Percentiles rank a stretch among this genome's conserved stretches.
Evolutionary conservation across 208 protist genomes (phyloP).

Genomic region (Leishmania guyanensis): DNA sequence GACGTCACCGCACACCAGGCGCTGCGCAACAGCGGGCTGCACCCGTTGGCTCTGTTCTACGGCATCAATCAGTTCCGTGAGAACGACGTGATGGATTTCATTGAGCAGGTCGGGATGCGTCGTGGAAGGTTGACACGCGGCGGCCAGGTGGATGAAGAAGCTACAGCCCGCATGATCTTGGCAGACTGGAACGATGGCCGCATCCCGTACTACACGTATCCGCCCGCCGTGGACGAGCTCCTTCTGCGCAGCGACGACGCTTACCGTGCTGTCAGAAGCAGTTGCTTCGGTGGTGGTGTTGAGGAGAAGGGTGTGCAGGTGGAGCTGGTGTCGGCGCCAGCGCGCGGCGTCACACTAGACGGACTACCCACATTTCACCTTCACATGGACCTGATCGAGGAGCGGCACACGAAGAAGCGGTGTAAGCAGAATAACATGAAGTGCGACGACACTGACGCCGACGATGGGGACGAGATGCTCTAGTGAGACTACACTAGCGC

Average conservation of each 20-base stretch:
- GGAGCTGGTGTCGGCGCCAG: constrained; percentile 43
- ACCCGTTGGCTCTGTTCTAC: constrained; percentile 87
- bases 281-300: constrained; percentile 5
- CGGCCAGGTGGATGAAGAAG: constrained; percentile 90
- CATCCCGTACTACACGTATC: constrained; percentile 96
- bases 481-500: background rate
- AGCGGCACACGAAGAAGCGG: constrained; percentile 38
- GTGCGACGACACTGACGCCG: constrained; percentile 21
- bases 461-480: constrained; percentile 33
- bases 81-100: constrained; percentile 85
- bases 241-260: constrained; percentile 34
- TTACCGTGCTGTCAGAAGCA: constrained; percentile 21
- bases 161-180: constrained; percentile 91
- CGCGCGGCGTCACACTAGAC: constrained; percentile 69
- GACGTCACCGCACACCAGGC: constrained; percentile 32
- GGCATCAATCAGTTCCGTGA: constrained; percentile 70
- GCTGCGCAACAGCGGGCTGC: constrained; percentile 32
- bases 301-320: constrained; percentile 32
- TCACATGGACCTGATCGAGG: constrained; percentile 39
- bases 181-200: constrained; percentile 96
- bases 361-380: constrained; percentile 90
- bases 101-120: constrained; percentile 75
- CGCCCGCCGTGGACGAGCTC: constrained; percentile 77
- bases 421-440: constrained; percentile 21
- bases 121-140: constrained; percentile 87